Evolutionary conservation across 2,329 filamentous ascomycete species (phyloP).

Genomic region (Beauveria medogensis): DNA sequence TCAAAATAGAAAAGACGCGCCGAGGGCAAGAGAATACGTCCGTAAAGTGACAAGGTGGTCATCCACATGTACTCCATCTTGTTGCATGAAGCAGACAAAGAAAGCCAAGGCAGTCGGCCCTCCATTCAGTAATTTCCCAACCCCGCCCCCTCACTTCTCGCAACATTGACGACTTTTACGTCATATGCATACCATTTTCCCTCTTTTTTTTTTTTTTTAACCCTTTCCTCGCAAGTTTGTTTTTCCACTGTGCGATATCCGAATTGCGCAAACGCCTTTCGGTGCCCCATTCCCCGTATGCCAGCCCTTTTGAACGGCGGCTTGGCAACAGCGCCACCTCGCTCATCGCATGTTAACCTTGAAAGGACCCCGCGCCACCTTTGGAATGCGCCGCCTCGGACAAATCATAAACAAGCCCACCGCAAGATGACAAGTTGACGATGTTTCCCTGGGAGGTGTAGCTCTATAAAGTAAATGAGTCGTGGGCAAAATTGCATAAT

Average conservation of each 20-base stretch:
- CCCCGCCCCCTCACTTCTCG: neutral
- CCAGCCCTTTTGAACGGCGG: neutral
- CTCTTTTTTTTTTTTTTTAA: neutral
- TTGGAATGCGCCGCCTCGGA: neutral
- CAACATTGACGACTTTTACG: neutral
- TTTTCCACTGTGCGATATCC: neutral
- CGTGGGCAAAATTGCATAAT: neutral
- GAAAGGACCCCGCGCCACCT: neutral
- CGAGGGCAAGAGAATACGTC: neutral
- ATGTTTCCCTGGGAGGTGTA: neutral
- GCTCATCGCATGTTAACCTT: neutral
- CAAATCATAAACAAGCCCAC: neutral
- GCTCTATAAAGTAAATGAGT: neutral
- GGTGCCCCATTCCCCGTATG: neutral
- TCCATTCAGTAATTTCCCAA: too few species aligned
- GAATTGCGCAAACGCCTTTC: neutral
- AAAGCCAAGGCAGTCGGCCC: neutral
- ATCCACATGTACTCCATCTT: neutral
- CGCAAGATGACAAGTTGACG: neutral
- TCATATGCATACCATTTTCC: neutral
- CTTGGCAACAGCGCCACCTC: constrained; percentile 1
- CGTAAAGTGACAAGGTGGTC: neutral
- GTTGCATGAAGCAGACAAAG: neutral
- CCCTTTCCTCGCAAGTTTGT: neutral
- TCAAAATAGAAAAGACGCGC: neutral